phyloP scores from a whole-genome alignment of 768 basidiomycete species.

The Phylloporus sp. region DNA sequence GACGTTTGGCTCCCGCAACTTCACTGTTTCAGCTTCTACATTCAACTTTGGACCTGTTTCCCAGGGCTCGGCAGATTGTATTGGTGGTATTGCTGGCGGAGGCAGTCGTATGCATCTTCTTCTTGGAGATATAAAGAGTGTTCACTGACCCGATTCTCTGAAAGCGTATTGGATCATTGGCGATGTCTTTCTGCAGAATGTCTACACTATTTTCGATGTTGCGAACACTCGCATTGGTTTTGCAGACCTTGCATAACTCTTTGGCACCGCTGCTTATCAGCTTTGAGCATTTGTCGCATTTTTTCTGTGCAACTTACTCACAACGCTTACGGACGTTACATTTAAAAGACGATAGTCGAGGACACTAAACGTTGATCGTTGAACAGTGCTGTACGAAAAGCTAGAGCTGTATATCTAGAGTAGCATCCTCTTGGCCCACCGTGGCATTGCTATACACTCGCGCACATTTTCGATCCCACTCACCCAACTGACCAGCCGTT shows the following conservation, averaged over 20 bases:
- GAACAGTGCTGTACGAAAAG: not conserved
- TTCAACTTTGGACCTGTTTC: conserved; percentile 43
- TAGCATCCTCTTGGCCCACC: conserved; percentile 81
- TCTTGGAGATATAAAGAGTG: not conserved
- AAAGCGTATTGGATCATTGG: conserved; percentile 33
- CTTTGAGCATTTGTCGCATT: conserved; percentile 1
- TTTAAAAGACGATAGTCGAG: not conserved
- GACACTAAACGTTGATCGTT: not conserved
- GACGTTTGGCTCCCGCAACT: conserved; percentile 37
- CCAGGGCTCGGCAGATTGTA: conserved; percentile 30
- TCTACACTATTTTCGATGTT: conserved; percentile 32
- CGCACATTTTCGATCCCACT: conserved; percentile 87
- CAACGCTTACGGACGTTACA: not conserved
- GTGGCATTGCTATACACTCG: conserved; percentile 89
- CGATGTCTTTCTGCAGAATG: conserved; percentile 33
- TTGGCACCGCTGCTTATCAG: not conserved
- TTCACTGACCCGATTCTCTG: not conserved
- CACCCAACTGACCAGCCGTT: conserved; percentile 83
- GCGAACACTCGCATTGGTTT: conserved; percentile 38
- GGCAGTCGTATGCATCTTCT: conserved; percentile 17
- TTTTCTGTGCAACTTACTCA: too few relatives aligned
- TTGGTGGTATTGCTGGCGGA: conserved; percentile 35
- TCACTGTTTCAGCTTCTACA: conserved; percentile 32
- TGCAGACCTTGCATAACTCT: conserved; percentile 30
- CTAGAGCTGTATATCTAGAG: conserved; percentile 35